Conservation (phyloP, 208 protist genomes). For the Vickermania ingenoplastis region DNA sequence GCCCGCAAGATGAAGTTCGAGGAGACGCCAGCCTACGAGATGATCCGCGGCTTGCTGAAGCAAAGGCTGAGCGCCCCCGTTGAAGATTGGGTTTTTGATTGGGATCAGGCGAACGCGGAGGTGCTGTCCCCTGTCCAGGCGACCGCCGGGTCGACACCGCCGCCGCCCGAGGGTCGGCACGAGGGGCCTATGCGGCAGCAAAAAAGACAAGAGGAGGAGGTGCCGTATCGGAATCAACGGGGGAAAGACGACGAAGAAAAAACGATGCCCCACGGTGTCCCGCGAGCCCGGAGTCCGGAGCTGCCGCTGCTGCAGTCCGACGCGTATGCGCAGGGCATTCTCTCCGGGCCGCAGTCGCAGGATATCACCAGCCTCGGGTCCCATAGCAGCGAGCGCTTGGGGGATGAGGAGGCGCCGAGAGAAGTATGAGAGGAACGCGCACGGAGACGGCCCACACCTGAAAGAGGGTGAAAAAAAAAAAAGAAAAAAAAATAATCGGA, state of each 20-base stretch:
- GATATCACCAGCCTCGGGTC: not conserved
- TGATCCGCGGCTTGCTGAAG: constrained; percentile 43
- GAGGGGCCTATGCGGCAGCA: too few relatives aligned
- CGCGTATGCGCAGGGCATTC: not conserved
- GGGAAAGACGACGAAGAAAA: not conserved
- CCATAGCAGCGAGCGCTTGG: too few relatives aligned
- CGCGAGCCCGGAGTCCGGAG: not conserved
- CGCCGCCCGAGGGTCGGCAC: too few relatives aligned
- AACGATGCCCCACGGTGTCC: too few relatives aligned
- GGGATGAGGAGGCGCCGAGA: not conserved
- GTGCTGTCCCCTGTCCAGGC: too few relatives aligned
- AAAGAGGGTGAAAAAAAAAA: not conserved
- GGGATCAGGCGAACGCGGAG: not conserved
- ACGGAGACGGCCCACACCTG: not conserved
- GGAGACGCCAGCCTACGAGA: constrained; percentile 73
- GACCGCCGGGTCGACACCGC: too few relatives aligned
- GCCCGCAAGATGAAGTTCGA: constrained; percentile 50
- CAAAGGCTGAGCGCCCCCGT: not conserved
- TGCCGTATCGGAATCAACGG: not conserved
- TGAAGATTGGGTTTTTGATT: not conserved
- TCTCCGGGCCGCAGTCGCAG: constrained; percentile 2
- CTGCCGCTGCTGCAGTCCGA: not conserved
- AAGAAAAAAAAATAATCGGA: too few relatives aligned
- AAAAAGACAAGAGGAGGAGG: not conserved
- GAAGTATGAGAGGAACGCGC: not conserved